A percentile compares a stretch with the other conserved stretches of the same genome.
phyloP scores from a whole-genome alignment of 176 grass and related monocot species.

The Oropetium thomaeum region DNA sequence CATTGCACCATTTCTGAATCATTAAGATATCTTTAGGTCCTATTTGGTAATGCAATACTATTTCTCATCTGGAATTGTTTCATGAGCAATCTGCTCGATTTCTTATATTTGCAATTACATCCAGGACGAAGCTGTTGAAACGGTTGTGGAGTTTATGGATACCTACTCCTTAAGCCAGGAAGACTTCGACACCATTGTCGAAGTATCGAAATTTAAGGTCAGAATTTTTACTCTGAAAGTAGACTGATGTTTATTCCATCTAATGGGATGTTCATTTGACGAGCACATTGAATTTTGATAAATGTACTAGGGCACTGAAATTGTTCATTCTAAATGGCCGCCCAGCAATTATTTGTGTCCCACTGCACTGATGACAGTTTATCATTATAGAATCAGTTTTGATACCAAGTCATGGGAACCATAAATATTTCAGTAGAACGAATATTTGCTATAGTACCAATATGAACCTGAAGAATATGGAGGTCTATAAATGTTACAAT shows the following conservation, averaged over 20 bases:
- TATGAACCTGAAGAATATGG: neutral
- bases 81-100: neutral
- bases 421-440: neutral
- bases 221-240: slow-evolving; percentile 30
- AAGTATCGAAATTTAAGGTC: slow-evolving; percentile 97
- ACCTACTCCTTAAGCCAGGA: slow-evolving; percentile 95
- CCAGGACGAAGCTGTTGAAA: slow-evolving; percentile 84
- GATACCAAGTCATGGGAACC: neutral
- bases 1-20: neutral
- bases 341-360: neutral
- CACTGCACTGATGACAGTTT: neutral
- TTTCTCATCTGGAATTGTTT: neutral
- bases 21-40: neutral
- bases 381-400: slow-evolving; percentile 23
- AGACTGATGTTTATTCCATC: neutral
- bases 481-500: too few species aligned
- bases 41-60: slow-evolving; percentile 14
- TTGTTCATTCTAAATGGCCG: neutral
- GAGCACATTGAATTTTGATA: neutral
- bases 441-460: neutral
- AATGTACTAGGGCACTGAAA: neutral
- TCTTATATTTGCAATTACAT: slow-evolving; percentile 31
- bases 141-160: slow-evolving; percentile 95
- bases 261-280: slow-evolving; percentile 22
- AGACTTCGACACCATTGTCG: slow-evolving; percentile 86